Conservation (phyloP, 2,329 filamentous ascomycete genomes). For the Verticillium dahliae region DNA sequence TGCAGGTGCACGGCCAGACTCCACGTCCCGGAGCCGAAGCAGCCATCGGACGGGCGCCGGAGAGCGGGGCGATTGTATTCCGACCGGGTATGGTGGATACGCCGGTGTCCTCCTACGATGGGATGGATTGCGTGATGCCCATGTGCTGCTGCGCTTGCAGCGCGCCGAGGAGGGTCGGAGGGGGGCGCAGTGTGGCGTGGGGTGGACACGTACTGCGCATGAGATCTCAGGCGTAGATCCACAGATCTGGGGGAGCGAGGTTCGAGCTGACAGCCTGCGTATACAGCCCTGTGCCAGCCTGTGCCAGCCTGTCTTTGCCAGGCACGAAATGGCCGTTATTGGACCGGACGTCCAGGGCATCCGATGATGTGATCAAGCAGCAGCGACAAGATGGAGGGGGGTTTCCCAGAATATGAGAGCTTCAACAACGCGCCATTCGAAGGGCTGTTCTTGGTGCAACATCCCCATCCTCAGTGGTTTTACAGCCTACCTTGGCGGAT, state of each 20-base stretch:
- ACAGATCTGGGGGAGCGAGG: background rate
- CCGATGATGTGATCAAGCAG: constrained; percentile 5
- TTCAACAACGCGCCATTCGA: background rate
- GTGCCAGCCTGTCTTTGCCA: background rate
- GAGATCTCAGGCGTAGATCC: background rate
- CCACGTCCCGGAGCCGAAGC: background rate
- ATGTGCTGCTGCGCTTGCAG: background rate
- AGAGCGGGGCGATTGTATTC: background rate
- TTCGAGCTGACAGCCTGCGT: background rate
- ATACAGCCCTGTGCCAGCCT: background rate
- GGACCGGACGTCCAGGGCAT: constrained; percentile 1
- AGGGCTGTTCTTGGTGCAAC: background rate
- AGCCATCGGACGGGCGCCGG: background rate
- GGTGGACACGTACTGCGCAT: background rate
- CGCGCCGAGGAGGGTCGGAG: background rate
- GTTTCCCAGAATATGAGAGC: background rate
- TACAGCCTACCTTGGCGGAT: background rate
- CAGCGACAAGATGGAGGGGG: background rate
- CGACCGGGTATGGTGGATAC: background rate
- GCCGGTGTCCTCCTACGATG: background rate
- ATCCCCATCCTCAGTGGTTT: background rate
- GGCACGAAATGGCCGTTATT: constrained; percentile 4
- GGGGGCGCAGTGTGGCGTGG: background rate
- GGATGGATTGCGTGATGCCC: background rate
- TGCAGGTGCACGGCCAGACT: background rate